Percentiles rank a stretch among this genome's conserved stretches.
Conservation (phyloP, 1,284 basidiomycete genomes). For the Leccinum griseonigrum region DNA sequence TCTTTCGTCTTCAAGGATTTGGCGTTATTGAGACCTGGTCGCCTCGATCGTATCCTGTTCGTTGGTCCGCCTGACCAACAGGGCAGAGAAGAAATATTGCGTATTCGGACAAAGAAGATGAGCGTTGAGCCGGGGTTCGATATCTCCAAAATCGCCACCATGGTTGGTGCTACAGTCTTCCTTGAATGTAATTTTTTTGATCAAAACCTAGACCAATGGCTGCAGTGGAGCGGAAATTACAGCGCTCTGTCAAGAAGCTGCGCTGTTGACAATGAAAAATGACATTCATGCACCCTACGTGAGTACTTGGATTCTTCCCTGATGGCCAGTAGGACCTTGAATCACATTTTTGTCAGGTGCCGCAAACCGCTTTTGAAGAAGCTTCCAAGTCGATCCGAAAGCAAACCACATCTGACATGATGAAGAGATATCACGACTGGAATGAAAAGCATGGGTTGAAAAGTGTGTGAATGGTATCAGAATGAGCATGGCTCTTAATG, state of each 20-base stretch:
- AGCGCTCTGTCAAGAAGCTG: slow-evolving; percentile 95
- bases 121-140: slow-evolving; percentile 71
- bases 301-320: slow-evolving; percentile 26
- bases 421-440: slow-evolving; percentile 72
- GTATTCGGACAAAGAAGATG: slow-evolving; percentile 80
- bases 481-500: neutral
- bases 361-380: slow-evolving; percentile 69
- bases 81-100: slow-evolving; percentile 83
- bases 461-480: slow-evolving; percentile 6
- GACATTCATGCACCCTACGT: slow-evolving; percentile 80
- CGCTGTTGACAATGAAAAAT: slow-evolving; percentile 79
- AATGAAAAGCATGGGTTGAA: slow-evolving; percentile 37
- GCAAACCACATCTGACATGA: slow-evolving; percentile 85
- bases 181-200: slow-evolving; percentile 3
- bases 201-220: slow-evolving; percentile 72
- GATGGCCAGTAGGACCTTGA: neutral
- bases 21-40: slow-evolving; percentile 91
- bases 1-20: slow-evolving; percentile 62
- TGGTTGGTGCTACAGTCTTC: slow-evolving; percentile 50
- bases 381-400: slow-evolving; percentile 74
- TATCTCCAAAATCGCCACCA: slow-evolving; percentile 63
- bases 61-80: slow-evolving; percentile 86
- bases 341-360: slow-evolving; percentile 52
- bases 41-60: slow-evolving; percentile 94
- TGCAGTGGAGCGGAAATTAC: slow-evolving; percentile 96